Percentiles rank a stretch among this genome's conserved stretches.
Conservation (phyloP, 1,284 basidiomycete genomes). For the Austroboletus niveus region DNA sequence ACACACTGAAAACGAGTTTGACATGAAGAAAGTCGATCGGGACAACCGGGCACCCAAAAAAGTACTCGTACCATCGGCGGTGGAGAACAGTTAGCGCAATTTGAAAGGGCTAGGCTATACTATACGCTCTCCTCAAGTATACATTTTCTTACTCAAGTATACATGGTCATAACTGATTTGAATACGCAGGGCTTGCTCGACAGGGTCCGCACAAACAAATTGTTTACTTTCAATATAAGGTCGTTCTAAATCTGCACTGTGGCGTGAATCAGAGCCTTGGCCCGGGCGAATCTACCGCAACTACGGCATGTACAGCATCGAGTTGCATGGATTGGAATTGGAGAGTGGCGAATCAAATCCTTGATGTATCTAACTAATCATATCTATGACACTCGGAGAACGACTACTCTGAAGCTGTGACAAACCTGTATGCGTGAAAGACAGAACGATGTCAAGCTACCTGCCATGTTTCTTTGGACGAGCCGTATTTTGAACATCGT, state of each 20-base stretch:
- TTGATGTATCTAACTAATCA: slow-evolving; percentile 24
- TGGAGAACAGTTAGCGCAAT: slow-evolving; percentile 60
- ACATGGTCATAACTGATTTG: not conserved
- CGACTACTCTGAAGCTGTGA: not conserved
- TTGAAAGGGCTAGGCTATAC: slow-evolving; percentile 77
- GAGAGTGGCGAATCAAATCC: slow-evolving; percentile 40
- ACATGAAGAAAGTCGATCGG: slow-evolving; percentile 86
- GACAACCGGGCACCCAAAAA: slow-evolving; percentile 87
- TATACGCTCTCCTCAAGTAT: slow-evolving; percentile 84
- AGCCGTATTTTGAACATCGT: slow-evolving; percentile 9
- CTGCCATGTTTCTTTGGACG: slow-evolving; percentile 1
- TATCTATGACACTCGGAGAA: slow-evolving; percentile 6
- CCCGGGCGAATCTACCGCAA: slow-evolving; percentile 53
- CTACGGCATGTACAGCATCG: slow-evolving; percentile 79
- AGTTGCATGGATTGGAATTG: slow-evolving; percentile 75
- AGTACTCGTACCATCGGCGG: slow-evolving; percentile 76
- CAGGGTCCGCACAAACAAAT: slow-evolving; percentile 57
- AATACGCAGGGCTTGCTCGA: slow-evolving; percentile 70
- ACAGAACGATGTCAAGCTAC: slow-evolving; percentile 3
- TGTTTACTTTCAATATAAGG: slow-evolving; percentile 85
- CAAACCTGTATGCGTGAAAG: not conserved
- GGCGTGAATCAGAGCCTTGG: slow-evolving; percentile 61
- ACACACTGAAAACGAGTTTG: slow-evolving; percentile 70
- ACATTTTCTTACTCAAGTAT: slow-evolving; percentile 20
- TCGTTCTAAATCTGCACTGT: slow-evolving; percentile 85